Evolutionary conservation across 2,329 filamentous ascomycete species (phyloP).

Genomic region (Ilyonectria sp.): DNA sequence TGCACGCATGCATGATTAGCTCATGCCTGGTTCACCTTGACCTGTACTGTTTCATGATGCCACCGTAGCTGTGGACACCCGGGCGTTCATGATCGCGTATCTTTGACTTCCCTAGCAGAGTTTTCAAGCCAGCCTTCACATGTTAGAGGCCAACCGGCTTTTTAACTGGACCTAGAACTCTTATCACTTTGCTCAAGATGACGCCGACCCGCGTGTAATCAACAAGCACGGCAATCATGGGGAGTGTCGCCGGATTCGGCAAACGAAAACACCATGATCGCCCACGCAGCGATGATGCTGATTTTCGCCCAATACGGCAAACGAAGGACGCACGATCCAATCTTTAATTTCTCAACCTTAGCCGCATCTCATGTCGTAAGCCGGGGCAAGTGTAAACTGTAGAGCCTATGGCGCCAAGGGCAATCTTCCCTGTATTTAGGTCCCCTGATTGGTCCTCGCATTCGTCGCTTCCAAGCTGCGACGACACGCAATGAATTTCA

Average conservation of each 20-base stretch:
- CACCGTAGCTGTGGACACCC: background rate
- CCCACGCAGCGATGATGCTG: background rate
- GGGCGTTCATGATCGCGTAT: constrained; percentile 15
- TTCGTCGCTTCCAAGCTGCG: constrained; percentile 42
- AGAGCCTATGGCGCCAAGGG: background rate
- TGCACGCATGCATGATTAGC: constrained; percentile 1
- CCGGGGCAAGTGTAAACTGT: background rate
- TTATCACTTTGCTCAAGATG: background rate
- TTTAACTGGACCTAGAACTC: background rate
- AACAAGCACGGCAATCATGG: background rate
- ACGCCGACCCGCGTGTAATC: background rate
- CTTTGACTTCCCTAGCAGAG: constrained; percentile 14
- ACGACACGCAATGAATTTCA: constrained; percentile 24
- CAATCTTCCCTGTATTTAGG: background rate
- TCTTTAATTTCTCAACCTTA: background rate
- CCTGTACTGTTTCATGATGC: constrained; percentile 25
- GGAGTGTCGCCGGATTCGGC: background rate
- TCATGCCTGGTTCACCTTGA: constrained; percentile 11
- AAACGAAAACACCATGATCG: background rate
- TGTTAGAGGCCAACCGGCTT: constrained; percentile 4
- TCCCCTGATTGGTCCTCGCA: constrained; percentile 40
- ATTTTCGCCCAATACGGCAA: background rate
- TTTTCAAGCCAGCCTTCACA: constrained; percentile 19
- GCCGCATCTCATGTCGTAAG: background rate
- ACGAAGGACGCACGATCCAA: background rate